Base-by-base conservation (phyloP, 1,139 yeast genomes). In the Fermentozyma sake region DNA sequence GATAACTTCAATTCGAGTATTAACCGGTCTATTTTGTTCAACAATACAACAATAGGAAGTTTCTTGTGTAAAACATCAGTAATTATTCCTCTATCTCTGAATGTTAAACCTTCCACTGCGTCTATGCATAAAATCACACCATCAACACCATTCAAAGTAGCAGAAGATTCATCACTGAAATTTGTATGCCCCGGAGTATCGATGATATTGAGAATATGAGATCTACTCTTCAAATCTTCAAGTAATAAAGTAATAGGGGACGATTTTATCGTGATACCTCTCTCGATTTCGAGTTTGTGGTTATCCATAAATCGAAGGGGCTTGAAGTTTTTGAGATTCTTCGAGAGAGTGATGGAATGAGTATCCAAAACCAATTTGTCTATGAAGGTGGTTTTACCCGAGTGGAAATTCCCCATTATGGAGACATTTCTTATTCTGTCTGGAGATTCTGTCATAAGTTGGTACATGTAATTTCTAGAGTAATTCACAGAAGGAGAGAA, bases 151-250 rank as follows among this genome's bases (percentile, higher is more conserved):
- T 74, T 53, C 12, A 79, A 51, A 0, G 82, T 72, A 1, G 76
- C 68, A 0, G 75, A 65, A 3, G 76, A 60, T 43, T 91, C 97
- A 46, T 85, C 96, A 17, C 68, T 55, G 48, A 91, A 91, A 44
- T 86, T 80, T 1, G 74, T 71, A 54, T 91, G 97, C 0, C 99
- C 99, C 0, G 99, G 99, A 0, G 95, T 68, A 45, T 93, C 98
- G 1, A 86, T 39, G 3, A 87, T 41, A 43, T 82, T 85, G 16
- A 80, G 45, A 1, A 75, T 70, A 20, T 59, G 58, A 0, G 95
- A 79, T 38, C 68, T 74, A 2, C 70, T 77, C 12, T 60, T 62
- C 15, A 72, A 38, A 44, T 76, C 76, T 1, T 71, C 72, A n/a
- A 81, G 50, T 7, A 89, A 51, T 11, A 86, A 42, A 0, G 93